Evolutionary conservation across 768 basidiomycete species (phyloP), one percentile per base, ranked within the genome.

Genomic region (Tulasnella sp.): DNA sequence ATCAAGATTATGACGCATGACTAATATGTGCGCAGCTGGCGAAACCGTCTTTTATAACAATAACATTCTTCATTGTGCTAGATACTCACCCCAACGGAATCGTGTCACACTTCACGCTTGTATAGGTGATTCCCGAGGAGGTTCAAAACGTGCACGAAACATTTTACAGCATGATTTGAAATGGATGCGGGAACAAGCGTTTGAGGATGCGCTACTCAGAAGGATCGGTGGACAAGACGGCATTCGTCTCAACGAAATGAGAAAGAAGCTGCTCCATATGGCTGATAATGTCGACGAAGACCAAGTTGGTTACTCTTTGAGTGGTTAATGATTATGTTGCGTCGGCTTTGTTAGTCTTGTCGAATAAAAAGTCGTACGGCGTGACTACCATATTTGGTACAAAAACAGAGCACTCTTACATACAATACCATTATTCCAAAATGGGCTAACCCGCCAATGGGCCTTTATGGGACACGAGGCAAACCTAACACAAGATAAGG

Each of bases 11-110:
- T 15, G 24, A 15, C 13, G 8, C 6, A 10, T 31, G 22, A 34
- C 20, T 25, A 25, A 37, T 29, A 9, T 6, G 2, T 37, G 40
- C 34, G 37, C 56, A 80, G 82, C 77, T 0, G 82, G 83, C 0
- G 79, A 87, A 53, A 80, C 79, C 0, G 80, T 82, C 20, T 86
- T 87, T 63, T 86, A 87, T 62, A 83, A 83, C 60, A 77, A 73
- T 56, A 86, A 87, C 60, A 79, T 86, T 52, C 67, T 87, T 8
- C 84, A 87, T 58, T 81, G 81, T 49, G 83, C 77, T 4, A 69
- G 71, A 5, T 87, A 87, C 61, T 70, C 69, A 53, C 66, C 71
- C 1, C 61, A 61, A 16, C 60, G 62, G 19, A 66, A 63, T 29
- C 71, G 84, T 2, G 75, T 77, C 25, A 87, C 84, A 2, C 69